Conservation (phyloP, 1,284 basidiomycete species). For the Leccinum fuscescens region DNA sequence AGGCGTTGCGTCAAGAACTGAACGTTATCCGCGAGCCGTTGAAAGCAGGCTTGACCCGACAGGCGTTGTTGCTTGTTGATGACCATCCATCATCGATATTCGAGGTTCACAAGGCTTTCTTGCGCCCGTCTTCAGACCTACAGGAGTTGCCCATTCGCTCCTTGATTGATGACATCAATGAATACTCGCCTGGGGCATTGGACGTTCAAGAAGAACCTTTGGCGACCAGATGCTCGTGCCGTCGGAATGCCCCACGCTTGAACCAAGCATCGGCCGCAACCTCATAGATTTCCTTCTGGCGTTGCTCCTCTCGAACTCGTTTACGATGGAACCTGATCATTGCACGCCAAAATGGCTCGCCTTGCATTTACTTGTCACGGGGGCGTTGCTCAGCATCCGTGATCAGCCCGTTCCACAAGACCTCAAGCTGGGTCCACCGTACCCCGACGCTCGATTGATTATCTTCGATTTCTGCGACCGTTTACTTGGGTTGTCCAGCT, state of each 20-base stretch:
- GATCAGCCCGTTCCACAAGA: conserved; percentile 64
- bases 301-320: conserved; percentile 58
- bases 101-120: conserved; percentile 82
- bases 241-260: conserved; percentile 66
- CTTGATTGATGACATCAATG: conserved; percentile 71
- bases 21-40: conserved; percentile 61
- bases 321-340: conserved; percentile 49
- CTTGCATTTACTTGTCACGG: conserved; percentile 78
- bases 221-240: conserved; percentile 80
- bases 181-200: conserved; percentile 63
- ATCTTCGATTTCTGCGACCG: conserved; percentile 76
- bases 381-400: conserved; percentile 75
- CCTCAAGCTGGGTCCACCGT: conserved; percentile 58
- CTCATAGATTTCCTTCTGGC: conserved; percentile 67
- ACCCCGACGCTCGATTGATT: conserved; percentile 58
- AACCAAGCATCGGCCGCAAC: conserved; percentile 46
- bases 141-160: conserved; percentile 61
- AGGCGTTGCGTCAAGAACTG: no score
- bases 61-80: conserved; percentile 80
- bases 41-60: conserved; percentile 62
- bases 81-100: conserved; percentile 86
- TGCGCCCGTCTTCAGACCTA: conserved; percentile 57
- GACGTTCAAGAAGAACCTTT: conserved; percentile 72
- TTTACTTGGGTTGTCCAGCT: conserved; percentile 57
- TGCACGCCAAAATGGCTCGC: conserved; percentile 80